Percentiles rank a stretch among this genome's conserved stretches.
phyloP scores from a whole-genome alignment of 2,329 filamentous ascomycete species.

The Alternaria angustiovoidea region DNA sequence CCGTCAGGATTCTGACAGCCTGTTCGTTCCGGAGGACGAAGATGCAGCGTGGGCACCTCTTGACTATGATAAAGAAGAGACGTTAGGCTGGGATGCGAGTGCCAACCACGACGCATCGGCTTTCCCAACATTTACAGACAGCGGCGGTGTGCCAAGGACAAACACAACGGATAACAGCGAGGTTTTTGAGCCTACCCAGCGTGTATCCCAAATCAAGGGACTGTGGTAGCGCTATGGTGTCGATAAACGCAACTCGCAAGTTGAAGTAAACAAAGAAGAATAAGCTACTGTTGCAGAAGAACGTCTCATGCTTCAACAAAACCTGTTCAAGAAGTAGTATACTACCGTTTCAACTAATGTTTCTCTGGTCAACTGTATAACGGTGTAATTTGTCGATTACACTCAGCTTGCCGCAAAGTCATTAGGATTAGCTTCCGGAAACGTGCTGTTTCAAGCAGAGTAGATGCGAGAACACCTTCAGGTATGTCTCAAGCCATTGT shows the following conservation, averaged over 20 bases:
- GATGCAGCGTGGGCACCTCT: constrained; percentile 79
- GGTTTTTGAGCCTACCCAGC: constrained; percentile 75
- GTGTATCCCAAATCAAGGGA: constrained; percentile 66
- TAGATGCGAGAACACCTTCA: not conserved
- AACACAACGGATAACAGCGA: constrained; percentile 40
- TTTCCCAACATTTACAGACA: constrained; percentile 58
- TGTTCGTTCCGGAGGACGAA: constrained; percentile 73
- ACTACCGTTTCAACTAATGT: not conserved
- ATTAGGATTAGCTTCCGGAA: not conserved
- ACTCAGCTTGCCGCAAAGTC: not conserved
- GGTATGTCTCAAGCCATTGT: not conserved
- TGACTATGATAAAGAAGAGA: constrained; percentile 70
- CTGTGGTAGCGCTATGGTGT: constrained; percentile 39
- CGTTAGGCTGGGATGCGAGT: constrained; percentile 77
- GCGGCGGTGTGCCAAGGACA: constrained; percentile 37
- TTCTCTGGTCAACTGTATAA: not conserved
- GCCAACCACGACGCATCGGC: constrained; percentile 56
- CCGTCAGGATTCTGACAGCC: constrained; percentile 69
- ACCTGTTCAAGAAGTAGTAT: not conserved
- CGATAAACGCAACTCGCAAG: not conserved
- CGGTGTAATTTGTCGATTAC: not conserved
- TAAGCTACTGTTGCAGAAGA: not conserved
- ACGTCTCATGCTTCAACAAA: not conserved
- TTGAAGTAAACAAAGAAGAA: not conserved
- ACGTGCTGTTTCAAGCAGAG: not conserved